phyloP scores from a whole-genome alignment of 2,329 filamentous ascomycete species.

The Monosporascus sp. region DNA sequence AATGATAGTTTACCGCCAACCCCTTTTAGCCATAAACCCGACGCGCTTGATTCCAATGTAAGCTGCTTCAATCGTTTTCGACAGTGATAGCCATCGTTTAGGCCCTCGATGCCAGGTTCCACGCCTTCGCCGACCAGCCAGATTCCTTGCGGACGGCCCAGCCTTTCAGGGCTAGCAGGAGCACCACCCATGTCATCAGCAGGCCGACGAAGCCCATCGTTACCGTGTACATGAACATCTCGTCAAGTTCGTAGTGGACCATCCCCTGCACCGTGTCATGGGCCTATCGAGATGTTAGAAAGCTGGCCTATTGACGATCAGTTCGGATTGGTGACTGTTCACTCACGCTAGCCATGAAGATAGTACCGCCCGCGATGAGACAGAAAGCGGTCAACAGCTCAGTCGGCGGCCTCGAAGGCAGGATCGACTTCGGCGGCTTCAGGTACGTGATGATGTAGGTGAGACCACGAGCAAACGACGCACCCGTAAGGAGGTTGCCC shows the following conservation, averaged over 20 bases:
- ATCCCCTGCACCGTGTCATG: slow-evolving; percentile 73
- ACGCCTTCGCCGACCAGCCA: slow-evolving; percentile 9
- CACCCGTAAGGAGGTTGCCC: slow-evolving; percentile 78
- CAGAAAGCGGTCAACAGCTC: slow-evolving; percentile 87
- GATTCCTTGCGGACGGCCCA: slow-evolving; percentile 61
- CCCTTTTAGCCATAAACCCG: too few relatives aligned
- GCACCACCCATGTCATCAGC: slow-evolving; percentile 77
- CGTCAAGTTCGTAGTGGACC: slow-evolving; percentile 70
- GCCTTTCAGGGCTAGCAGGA: slow-evolving; percentile 78
- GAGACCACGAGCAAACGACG: slow-evolving; percentile 68
- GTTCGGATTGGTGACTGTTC: background rate
- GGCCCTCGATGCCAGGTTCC: slow-evolving; percentile 12
- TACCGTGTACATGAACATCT: slow-evolving; percentile 91
- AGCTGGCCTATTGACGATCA: background rate
- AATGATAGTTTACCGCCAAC: background rate
- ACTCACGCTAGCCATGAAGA: slow-evolving; percentile 88
- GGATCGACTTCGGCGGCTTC: slow-evolving; percentile 70
- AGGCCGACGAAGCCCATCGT: slow-evolving; percentile 78
- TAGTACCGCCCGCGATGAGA: slow-evolving; percentile 76
- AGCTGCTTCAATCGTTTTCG: background rate
- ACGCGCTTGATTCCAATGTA: slow-evolving; percentile 12
- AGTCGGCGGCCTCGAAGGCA: slow-evolving; percentile 80
- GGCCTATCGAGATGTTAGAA: slow-evolving; percentile 42
- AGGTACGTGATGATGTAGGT: slow-evolving; percentile 80
- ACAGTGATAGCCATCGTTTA: slow-evolving; percentile 1